Evolutionary conservation across 257 asterid genomes (phyloP).

Genomic region (Leonotis leonurus): DNA sequence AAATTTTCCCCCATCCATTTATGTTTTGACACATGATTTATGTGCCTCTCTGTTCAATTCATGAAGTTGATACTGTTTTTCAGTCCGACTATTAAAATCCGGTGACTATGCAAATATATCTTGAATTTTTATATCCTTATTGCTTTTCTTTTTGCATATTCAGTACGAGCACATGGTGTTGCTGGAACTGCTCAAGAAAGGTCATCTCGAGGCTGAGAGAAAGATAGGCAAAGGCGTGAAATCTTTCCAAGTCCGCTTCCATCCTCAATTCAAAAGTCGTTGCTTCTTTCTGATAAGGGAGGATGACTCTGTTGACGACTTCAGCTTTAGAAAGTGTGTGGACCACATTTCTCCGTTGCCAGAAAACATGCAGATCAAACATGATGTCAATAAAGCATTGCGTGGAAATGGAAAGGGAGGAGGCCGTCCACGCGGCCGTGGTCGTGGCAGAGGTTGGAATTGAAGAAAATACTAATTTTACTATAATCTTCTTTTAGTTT

Average conservation of each 20-base stretch:
- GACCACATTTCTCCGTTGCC: slow-evolving; percentile 76
- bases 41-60: too few relatives aligned
- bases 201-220: slow-evolving; percentile 73
- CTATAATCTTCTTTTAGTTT: too few relatives aligned
- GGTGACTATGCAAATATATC: neutral
- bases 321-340: slow-evolving; percentile 95
- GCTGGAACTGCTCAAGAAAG: slow-evolving; percentile 78
- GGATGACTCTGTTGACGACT: slow-evolving; percentile 73
- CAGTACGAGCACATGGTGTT: slow-evolving; percentile 68
- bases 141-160: neutral
- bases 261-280: slow-evolving; percentile 72
- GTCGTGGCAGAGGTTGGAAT: slow-evolving; percentile 57
- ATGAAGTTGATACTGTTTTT: too few relatives aligned
- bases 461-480: slow-evolving; percentile 20
- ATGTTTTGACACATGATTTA: neutral
- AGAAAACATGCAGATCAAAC: slow-evolving; percentile 68
- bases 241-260: slow-evolving; percentile 71
- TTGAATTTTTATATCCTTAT: neutral
- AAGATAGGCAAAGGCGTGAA: slow-evolving; percentile 69
- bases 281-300: slow-evolving; percentile 85
- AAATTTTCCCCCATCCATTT: neutral
- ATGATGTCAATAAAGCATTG: too few relatives aligned
- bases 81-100: too few relatives aligned
- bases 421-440: slow-evolving; percentile 43
- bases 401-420: slow-evolving; percentile 58